Evolutionary conservation across 2,329 filamentous ascomycete species (phyloP).

Genomic region (Raffaelea deltoideospora): DNA sequence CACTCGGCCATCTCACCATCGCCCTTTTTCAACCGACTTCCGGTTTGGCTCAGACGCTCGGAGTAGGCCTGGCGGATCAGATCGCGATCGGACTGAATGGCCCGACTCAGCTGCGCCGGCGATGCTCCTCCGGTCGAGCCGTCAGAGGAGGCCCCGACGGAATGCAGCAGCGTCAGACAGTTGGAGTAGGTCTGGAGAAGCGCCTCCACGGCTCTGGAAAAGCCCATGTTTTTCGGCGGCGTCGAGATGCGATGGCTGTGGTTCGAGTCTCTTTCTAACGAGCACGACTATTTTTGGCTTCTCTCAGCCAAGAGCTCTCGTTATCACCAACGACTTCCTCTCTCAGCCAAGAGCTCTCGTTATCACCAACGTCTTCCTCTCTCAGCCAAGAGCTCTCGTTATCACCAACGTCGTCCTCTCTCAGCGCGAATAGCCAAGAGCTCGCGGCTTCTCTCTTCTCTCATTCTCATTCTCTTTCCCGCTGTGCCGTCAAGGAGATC

Average conservation of each 20-base stretch:
- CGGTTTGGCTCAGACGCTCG: slow-evolving; percentile 23
- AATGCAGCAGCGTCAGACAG: slow-evolving; percentile 21
- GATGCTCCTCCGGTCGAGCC: not conserved
- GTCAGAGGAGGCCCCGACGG: not conserved
- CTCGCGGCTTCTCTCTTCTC: too few relatives aligned
- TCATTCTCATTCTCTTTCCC: too few relatives aligned
- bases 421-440: too few relatives aligned
- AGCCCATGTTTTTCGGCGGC: not conserved
- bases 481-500: too few relatives aligned
- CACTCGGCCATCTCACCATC: too few relatives aligned
- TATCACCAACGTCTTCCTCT: not conserved
- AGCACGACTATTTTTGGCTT: not conserved
- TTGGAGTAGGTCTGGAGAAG: slow-evolving; percentile 33
- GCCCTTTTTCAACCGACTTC: slow-evolving; percentile 27
- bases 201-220: slow-evolving; percentile 16
- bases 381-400: not conserved
- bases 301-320: not conserved
- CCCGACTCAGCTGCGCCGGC: slow-evolving; percentile 11
- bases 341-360: not conserved
- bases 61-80: slow-evolving; percentile 28
- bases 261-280: not conserved
- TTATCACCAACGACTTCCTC: too few relatives aligned
- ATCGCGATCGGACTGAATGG: slow-evolving; percentile 23
- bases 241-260: not conserved
- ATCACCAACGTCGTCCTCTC: too few relatives aligned